A percentile compares a stretch with the other conserved stretches of the same genome.
Conservation (phyloP, 768 basidiomycete species). For the Cyclocybe aegerita region DNA sequence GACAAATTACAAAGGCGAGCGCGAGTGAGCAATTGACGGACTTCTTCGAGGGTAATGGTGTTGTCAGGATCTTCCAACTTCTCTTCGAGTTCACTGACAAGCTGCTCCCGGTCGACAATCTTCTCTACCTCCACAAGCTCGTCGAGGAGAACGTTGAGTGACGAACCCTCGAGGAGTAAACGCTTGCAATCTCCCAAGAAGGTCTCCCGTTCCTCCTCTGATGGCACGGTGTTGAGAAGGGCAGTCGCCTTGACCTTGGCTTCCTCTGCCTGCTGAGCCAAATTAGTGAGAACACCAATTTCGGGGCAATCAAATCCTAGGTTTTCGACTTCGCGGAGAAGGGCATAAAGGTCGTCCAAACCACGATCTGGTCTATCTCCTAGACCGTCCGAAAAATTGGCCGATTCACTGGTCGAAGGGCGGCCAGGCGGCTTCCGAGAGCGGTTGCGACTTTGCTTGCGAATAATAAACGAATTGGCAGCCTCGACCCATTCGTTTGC, state of each 20-base stretch:
- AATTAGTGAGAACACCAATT: slow-evolving; percentile 50
- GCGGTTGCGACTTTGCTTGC: slow-evolving; percentile 81
- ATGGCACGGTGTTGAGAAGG: slow-evolving; percentile 45
- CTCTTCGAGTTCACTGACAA: slow-evolving; percentile 73
- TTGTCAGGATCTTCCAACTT: slow-evolving; percentile 63
- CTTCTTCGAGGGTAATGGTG: slow-evolving; percentile 70
- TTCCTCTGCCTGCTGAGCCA: slow-evolving; percentile 66
- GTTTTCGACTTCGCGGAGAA: slow-evolving; percentile 70
- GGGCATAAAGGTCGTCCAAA: slow-evolving; percentile 65
- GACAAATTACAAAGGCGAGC: slow-evolving; percentile 69
- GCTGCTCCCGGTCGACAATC: slow-evolving; percentile 77
- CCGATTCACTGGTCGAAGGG: slow-evolving; percentile 39
- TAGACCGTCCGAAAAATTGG: slow-evolving; percentile 46
- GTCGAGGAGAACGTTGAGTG: slow-evolving; percentile 81
- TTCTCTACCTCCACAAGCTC: slow-evolving; percentile 77
- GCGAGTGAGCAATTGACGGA: slow-evolving; percentile 68
- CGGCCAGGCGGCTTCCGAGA: slow-evolving; percentile 62
- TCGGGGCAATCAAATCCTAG: slow-evolving; percentile 88
- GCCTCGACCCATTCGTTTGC: slow-evolving; percentile 90
- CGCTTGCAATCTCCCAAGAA: slow-evolving; percentile 72
- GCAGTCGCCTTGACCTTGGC: slow-evolving; percentile 53
- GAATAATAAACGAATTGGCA: slow-evolving; percentile 74
- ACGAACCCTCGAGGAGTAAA: slow-evolving; percentile 66
- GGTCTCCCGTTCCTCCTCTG: slow-evolving; percentile 46
- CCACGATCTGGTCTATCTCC: slow-evolving; percentile 71